Conservation (phyloP, 2,329 filamentous ascomycete species). For the Epichloe gansuensis region DNA sequence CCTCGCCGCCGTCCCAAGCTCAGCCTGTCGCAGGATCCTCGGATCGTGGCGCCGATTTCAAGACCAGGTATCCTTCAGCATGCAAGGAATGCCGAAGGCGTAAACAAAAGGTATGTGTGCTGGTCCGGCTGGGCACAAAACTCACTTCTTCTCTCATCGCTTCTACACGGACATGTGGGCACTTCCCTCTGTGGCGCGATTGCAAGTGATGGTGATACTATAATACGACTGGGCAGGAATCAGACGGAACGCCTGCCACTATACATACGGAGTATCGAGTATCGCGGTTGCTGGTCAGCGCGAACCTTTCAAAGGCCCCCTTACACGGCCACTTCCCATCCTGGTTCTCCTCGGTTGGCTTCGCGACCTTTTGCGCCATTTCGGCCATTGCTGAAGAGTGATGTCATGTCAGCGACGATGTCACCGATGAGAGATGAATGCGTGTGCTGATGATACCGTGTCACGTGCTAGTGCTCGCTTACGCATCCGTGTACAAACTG, state of each 20-base stretch:
- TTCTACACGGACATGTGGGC: neutral
- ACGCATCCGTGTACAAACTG: conserved; percentile 43
- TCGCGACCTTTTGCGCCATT: neutral
- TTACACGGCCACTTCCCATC: neutral
- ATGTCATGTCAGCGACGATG: neutral
- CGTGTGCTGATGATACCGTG: neutral
- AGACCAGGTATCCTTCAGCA: conserved; percentile 24
- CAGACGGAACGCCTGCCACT: too few relatives aligned
- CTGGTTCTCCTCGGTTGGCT: neutral
- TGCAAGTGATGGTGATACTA: too few relatives aligned
- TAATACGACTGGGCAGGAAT: too few relatives aligned
- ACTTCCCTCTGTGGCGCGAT: too few relatives aligned
- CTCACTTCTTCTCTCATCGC: neutral
- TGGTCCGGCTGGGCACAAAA: neutral
- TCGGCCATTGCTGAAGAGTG: neutral
- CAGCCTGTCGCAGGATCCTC: neutral
- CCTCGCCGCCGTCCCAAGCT: conserved; percentile 7
- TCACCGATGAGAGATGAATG: neutral
- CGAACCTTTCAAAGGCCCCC: too few relatives aligned
- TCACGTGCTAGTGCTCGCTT: conserved; percentile 34
- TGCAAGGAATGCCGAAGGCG: conserved; percentile 39
- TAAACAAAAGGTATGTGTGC: conserved; percentile 37
- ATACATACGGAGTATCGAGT: too few relatives aligned
- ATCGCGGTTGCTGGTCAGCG: too few relatives aligned
- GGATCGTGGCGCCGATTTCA: conserved; percentile 7